phyloP scores from a whole-genome alignment of 768 basidiomycete species.

The Plicaturopsis crispa region DNA sequence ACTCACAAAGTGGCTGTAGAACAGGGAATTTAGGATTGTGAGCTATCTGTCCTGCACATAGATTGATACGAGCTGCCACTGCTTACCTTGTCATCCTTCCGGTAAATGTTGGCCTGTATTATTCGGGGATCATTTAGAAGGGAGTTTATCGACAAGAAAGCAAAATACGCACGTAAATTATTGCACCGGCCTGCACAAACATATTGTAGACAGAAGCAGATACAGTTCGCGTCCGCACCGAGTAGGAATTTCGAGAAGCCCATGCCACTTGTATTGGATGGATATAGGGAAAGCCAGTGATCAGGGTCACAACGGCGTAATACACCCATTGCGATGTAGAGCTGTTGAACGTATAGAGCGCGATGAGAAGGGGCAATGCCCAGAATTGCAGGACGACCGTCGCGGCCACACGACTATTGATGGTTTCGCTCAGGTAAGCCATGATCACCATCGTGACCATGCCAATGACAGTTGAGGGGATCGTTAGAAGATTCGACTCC shows the following conservation, averaged over 20 bases:
- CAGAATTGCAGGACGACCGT: slow-evolving; percentile 50
- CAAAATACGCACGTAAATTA: slow-evolving; percentile 32
- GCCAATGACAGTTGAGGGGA: slow-evolving; percentile 52
- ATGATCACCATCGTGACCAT: slow-evolving; percentile 33
- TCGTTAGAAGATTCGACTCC: slow-evolving; percentile 51
- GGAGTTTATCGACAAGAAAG: background rate
- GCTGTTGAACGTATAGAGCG: slow-evolving; percentile 41
- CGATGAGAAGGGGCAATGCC: slow-evolving; percentile 54
- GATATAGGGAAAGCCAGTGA: slow-evolving; percentile 44
- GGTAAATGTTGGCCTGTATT: slow-evolving; percentile 47
- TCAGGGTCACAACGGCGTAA: slow-evolving; percentile 42
- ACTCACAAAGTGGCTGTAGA: background rate
- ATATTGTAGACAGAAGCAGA: slow-evolving; percentile 50
- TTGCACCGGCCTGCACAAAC: slow-evolving; percentile 51
- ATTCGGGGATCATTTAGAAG: slow-evolving; percentile 5
- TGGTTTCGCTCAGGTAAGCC: slow-evolving; percentile 43
- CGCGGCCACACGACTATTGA: slow-evolving; percentile 49
- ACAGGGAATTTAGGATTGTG: too few species aligned
- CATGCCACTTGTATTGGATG: slow-evolving; percentile 42
- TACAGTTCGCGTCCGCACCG: slow-evolving; percentile 45
- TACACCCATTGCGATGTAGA: slow-evolving; percentile 49
- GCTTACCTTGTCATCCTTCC: slow-evolving; percentile 37
- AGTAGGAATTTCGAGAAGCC: slow-evolving; percentile 53
- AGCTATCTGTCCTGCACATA: too few species aligned
- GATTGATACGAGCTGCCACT: background rate